Evolutionary conservation across 805 yeast species (phyloP).

Genomic region (Priceomyces carsonii): DNA sequence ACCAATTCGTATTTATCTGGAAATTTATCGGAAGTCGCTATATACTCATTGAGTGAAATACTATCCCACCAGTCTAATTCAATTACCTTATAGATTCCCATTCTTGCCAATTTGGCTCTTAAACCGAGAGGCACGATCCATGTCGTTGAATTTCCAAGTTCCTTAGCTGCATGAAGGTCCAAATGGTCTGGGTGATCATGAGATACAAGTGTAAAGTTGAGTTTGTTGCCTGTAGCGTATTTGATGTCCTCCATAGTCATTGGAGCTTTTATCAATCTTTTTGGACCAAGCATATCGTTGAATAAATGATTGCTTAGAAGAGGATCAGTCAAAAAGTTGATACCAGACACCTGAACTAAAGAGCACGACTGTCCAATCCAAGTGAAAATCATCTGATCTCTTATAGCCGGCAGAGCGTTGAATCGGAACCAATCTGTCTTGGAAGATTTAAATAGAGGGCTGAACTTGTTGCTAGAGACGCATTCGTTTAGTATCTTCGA

Average conservation of each 20-base stretch:
- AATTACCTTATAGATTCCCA: constrained; percentile 60
- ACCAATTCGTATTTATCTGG: constrained; percentile 70
- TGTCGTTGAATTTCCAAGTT: constrained; percentile 54
- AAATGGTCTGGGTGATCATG: constrained; percentile 97
- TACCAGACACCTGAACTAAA: constrained; percentile 63
- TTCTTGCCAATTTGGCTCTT: constrained; percentile 53
- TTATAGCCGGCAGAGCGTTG: constrained; percentile 28
- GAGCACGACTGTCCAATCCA: constrained; percentile 96
- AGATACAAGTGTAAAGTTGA: constrained; percentile 73
- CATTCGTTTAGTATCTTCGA: constrained; percentile 30
- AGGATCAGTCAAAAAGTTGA: constrained; percentile 87
- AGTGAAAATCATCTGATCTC: constrained; percentile 62
- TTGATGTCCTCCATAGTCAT: constrained; percentile 56
- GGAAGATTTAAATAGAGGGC: constrained; percentile 10
- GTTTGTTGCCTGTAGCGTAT: constrained; percentile 53
- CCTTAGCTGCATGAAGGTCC: constrained; percentile 58
- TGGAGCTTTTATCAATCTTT: constrained; percentile 79
- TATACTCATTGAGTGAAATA: constrained; percentile 36
- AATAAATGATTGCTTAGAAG: constrained; percentile 68
- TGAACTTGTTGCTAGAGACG: constrained; percentile 17
- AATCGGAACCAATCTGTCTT: constrained; percentile 5
- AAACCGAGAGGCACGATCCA: constrained; percentile 93
- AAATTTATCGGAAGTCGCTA: constrained; percentile 31
- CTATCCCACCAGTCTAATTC: constrained; percentile 95
- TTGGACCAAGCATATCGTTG: constrained; percentile 70